Percentiles rank a stretch among this genome's conserved stretches.
These are phyloP conservation scores for Cytospora piceae DNA, from an alignment of 2,329 filamentous ascomycete species.

Conservation along the genomic window DNA sequence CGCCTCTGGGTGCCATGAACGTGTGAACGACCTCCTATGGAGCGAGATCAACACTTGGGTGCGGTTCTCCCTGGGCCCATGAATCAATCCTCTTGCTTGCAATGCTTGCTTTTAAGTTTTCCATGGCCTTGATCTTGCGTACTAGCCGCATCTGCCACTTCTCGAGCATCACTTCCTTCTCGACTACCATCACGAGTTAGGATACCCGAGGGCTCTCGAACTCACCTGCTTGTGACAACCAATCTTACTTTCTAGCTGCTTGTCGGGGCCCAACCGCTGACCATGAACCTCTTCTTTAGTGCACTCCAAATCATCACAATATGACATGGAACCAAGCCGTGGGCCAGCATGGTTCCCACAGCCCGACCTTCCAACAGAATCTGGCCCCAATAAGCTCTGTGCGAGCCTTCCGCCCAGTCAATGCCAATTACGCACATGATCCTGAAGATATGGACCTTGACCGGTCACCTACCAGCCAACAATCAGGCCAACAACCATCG, in stretches of 20 bases:
- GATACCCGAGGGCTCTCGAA: neutral
- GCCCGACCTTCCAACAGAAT: constrained; percentile 52
- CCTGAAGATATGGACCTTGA: constrained; percentile 62
- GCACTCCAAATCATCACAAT: constrained; percentile 62
- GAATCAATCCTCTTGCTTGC: constrained; percentile 4
- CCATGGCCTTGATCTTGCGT: neutral
- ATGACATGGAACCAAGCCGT: constrained; percentile 65
- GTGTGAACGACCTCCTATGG: neutral
- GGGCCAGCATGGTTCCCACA: constrained; percentile 58
- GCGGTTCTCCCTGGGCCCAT: constrained; percentile 29
- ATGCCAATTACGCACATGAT: constrained; percentile 47
- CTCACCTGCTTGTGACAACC: neutral
- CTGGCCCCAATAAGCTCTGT: constrained; percentile 14
- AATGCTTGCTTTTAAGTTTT: neutral
- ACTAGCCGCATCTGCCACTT: neutral
- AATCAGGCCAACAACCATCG: constrained; percentile 39
- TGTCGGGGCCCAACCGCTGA: neutral
- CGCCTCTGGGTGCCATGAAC: constrained; percentile 3
- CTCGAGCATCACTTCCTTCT: neutral
- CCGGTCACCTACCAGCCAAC: constrained; percentile 41
- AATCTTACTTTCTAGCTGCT: too few relatives aligned
- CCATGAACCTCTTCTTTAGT: constrained; percentile 43
- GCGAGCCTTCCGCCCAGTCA: constrained; percentile 15
- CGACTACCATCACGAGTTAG: neutral
- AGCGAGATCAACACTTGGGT: constrained; percentile 26